Evolutionary conservation across 2,329 filamentous ascomycete genomes (phyloP).

Genomic region (Alternaria sp.): DNA sequence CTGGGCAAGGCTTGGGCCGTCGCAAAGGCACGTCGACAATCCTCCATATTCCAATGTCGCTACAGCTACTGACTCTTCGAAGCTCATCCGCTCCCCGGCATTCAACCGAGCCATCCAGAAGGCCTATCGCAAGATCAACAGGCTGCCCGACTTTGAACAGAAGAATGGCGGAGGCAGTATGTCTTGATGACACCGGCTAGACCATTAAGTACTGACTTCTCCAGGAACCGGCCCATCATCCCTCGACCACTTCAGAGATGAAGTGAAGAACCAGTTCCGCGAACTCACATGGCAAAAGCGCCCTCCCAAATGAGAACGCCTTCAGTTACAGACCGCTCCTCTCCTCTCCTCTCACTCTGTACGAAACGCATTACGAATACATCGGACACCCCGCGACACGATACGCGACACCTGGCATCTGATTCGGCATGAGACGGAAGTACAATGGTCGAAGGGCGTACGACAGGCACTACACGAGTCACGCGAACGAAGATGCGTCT

Average conservation of each 20-base stretch:
- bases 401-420: background rate
- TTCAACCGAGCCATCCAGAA: slow-evolving; percentile 62
- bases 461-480: background rate
- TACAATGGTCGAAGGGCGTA: background rate
- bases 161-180: slow-evolving; percentile 53
- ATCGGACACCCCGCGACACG: background rate
- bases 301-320: slow-evolving; percentile 29
- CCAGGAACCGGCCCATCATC: slow-evolving; percentile 49
- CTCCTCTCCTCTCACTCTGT: background rate
- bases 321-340: background rate
- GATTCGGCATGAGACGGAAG: background rate
- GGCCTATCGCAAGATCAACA: slow-evolving; percentile 56
- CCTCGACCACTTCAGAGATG: slow-evolving; percentile 60
- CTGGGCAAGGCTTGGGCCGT: slow-evolving; percentile 47
- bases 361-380: background rate
- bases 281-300: slow-evolving; percentile 48
- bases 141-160: slow-evolving; percentile 51
- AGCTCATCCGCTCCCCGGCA: slow-evolving; percentile 60
- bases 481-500: background rate
- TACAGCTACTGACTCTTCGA: background rate
- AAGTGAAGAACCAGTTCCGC: slow-evolving; percentile 57
- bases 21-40: slow-evolving; percentile 35
- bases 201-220: background rate
- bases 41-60: background rate
- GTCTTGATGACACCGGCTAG: slow-evolving; percentile 32